Base-by-base conservation (phyloP, 805 yeast species). In the Candida sakaeoensis region DNA sequence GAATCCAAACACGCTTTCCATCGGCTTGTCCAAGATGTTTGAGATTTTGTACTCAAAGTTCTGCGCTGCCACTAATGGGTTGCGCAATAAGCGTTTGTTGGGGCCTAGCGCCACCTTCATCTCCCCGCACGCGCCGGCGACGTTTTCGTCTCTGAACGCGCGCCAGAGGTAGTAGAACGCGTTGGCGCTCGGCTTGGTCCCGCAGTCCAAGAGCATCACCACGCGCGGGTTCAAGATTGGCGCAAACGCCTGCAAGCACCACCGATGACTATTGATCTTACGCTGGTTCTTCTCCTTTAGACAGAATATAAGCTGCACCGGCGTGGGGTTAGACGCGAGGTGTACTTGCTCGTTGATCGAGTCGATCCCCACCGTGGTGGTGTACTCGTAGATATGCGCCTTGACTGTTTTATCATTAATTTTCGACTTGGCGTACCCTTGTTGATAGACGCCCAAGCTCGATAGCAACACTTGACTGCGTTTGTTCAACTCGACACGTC, bases 51-150 rank as follows among this genome's bases (percentile, higher is more conserved):
- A 93, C 59, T 91, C 99, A 60, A 93, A 91, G 61, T 91, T 91
- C 60, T 93, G 98, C 0, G 97, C 95, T 2, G 98, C 96, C 8
- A 91, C 91, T 41, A 91, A 63, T 7, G 99, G 98, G 56, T 91
- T 91, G 12, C 81, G 48, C 32, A 91, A 65, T 26, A 72, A 55
- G 18, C 52, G 52, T 31, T 61, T 61, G 12, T 65, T 61, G 33
- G 67, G 68, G 2, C 98, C 97, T 39, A 90, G 65, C 60, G 83
- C 80, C 0, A 93, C 95, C 48, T 80, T 82, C 62, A 93, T 91
- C 58, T 93, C 98, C 40, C 99, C 99, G 77, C 99, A 91, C 1
- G 97, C 95, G 28, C 99, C 99, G 2, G 95, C 99, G 15, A 91
- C 95, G 39, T 79, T 75, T 2, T 88, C 83, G 52, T 76, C 77